A percentile compares a stretch with the other conserved stretches of the same genome.
Evolutionary conservation across 805 yeast genomes (phyloP).

Genomic region (Saturnispora serradocipensis): DNA sequence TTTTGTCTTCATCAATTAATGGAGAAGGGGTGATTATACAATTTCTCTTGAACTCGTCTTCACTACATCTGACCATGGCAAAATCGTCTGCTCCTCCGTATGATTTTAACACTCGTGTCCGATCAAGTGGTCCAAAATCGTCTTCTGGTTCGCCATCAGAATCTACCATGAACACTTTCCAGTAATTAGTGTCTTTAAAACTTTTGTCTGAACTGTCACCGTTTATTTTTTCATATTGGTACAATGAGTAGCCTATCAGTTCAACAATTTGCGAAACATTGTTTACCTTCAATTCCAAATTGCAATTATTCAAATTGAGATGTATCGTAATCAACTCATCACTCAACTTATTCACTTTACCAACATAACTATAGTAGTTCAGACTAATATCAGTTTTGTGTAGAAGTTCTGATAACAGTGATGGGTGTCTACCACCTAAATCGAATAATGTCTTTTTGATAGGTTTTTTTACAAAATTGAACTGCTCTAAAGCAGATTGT

Average conservation of each 20-base stretch:
- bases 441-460: background rate
- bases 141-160: slow-evolving; percentile 93
- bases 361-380: slow-evolving; percentile 27
- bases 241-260: slow-evolving; percentile 46
- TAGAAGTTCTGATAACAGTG: background rate
- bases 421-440: background rate
- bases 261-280: slow-evolving; percentile 39
- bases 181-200: slow-evolving; percentile 49
- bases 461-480: background rate
- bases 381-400: slow-evolving; percentile 37
- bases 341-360: slow-evolving; percentile 7
- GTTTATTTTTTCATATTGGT: slow-evolving; percentile 20
- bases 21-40: slow-evolving; percentile 45
- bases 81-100: slow-evolving; percentile 70
- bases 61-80: slow-evolving; percentile 56
- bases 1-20: slow-evolving; percentile 11
- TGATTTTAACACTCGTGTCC: slow-evolving; percentile 54
- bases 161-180: slow-evolving; percentile 78
- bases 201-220: slow-evolving; percentile 5
- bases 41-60: slow-evolving; percentile 39
- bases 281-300: slow-evolving; percentile 20
- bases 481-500: background rate
- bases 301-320: slow-evolving; percentile 15
- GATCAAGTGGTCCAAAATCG: slow-evolving; percentile 78
- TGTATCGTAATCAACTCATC: slow-evolving; percentile 14